Conservation (phyloP, 352 stramenopile species). For the Phytophthora crassamura region DNA sequence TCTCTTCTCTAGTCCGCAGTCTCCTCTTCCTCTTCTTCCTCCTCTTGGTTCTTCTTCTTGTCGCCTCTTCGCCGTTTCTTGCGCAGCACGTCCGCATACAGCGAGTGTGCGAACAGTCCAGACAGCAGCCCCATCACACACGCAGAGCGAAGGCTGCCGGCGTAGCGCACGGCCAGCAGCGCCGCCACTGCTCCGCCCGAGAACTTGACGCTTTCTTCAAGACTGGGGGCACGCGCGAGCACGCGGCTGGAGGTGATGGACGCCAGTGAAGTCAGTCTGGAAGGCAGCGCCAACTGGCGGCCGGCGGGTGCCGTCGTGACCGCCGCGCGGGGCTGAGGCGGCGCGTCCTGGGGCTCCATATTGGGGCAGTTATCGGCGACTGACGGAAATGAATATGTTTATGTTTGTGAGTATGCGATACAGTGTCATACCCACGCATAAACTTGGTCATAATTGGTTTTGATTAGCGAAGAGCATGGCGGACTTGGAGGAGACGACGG, state of each 20-base stretch:
- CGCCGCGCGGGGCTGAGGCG: conserved; percentile 18
- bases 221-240: conserved; percentile 35
- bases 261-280: conserved; percentile 26
- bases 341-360: conserved; percentile 23
- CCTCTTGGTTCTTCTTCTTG: conserved; percentile 20
- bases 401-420: too few species aligned
- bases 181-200: conserved; percentile 64
- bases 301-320: conserved; percentile 1
- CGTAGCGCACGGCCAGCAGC: conserved; percentile 64
- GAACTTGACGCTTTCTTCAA: conserved; percentile 68
- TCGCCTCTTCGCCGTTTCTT: conserved; percentile 34
- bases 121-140: conserved; percentile 66
- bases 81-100: conserved; percentile 75
- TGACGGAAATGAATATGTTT: too few species aligned
- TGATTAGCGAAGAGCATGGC: too few species aligned
- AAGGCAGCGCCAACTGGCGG: conserved; percentile 25
- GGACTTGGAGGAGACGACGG: too few species aligned
- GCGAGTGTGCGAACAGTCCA: conserved; percentile 70
- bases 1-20: conserved; percentile 3
- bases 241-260: conserved; percentile 20
- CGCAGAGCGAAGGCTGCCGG: conserved; percentile 66
- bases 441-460: too few species aligned
- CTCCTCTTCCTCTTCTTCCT: conserved; percentile 15
- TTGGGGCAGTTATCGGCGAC: not conserved
- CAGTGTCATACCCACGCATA: too few species aligned